These are phyloP conservation scores for Saxophila tyrrhenica DNA, from an alignment of 495 filamentous ascomycete genomes.

Conservation along the genomic window DNA sequence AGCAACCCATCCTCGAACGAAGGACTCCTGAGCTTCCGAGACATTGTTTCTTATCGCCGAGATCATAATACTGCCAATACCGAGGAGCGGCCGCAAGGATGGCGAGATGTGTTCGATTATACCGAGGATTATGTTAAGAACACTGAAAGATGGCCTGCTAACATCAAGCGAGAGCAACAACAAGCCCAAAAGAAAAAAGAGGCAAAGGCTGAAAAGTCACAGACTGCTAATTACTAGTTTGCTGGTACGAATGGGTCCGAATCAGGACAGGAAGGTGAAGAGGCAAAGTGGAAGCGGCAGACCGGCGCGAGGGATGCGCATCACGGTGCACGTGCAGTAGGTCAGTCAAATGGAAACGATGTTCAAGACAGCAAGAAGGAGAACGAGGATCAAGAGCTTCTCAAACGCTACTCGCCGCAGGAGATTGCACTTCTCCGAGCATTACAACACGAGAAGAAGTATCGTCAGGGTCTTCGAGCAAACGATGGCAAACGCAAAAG, in stretches of 20 bases:
- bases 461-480: slow-evolving; percentile 16
- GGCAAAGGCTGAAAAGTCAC: slow-evolving; percentile 6
- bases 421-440: slow-evolving; percentile 21
- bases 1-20: background rate
- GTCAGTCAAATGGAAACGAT: background rate
- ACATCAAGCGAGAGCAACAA: slow-evolving; percentile 16
- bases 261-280: slow-evolving; percentile 8
- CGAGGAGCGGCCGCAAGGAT: slow-evolving; percentile 11
- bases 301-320: slow-evolving; percentile 14
- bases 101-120: slow-evolving; percentile 13
- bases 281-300: slow-evolving; percentile 8
- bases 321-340: slow-evolving; percentile 15
- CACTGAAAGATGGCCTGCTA: slow-evolving; percentile 18
- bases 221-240: background rate
- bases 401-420: slow-evolving; percentile 18
- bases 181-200: slow-evolving; percentile 16
- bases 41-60: slow-evolving; percentile 8
- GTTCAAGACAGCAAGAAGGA: slow-evolving; percentile 8
- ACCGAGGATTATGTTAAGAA: slow-evolving; percentile 19
- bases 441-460: slow-evolving; percentile 22
- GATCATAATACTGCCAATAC: slow-evolving; percentile 12
- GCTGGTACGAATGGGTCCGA: background rate
- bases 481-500: slow-evolving; percentile 26
- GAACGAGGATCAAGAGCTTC: slow-evolving; percentile 16
- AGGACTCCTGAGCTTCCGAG: slow-evolving; percentile 15